Conservation (phyloP, 2,329 filamentous ascomycete genomes). For the Blastomyces emzantsi region DNA sequence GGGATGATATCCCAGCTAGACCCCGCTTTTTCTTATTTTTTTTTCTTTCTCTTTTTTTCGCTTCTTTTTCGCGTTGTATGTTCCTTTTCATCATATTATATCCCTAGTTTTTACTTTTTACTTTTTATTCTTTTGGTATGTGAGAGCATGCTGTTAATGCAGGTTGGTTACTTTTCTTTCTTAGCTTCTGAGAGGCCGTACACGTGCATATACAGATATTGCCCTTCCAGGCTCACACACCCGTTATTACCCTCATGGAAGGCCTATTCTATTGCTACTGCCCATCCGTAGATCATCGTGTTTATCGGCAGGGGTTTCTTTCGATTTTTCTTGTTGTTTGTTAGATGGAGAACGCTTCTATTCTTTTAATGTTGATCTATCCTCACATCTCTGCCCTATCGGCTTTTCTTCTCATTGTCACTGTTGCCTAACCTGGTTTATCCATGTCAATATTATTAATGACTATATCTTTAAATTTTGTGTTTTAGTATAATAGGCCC, state of each 20-base stretch:
- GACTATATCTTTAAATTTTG: background rate
- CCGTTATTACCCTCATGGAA: background rate
- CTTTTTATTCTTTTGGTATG: background rate
- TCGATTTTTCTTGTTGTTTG: background rate
- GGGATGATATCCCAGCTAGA: conserved; percentile 10
- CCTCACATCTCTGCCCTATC: background rate
- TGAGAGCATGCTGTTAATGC: background rate
- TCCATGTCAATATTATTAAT: background rate
- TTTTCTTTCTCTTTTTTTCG: background rate
- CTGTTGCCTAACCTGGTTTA: background rate
- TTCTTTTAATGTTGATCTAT: background rate
- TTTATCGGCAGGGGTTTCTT: background rate
- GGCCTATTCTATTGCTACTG: background rate
- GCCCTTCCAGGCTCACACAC: background rate
- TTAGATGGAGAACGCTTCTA: background rate
- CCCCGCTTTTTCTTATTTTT: background rate
- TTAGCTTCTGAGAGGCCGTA: background rate
- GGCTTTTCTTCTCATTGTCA: background rate
- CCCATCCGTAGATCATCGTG: background rate
- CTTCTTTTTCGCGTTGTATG: background rate
- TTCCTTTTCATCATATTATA: background rate
- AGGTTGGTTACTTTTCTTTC: background rate
- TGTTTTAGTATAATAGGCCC: background rate
- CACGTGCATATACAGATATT: background rate
- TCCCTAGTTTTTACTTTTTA: background rate